These are phyloP conservation scores for Aureococcus anophagefferens DNA, from an alignment of 108 stramenopile species.

Conservation along the genomic window DNA sequence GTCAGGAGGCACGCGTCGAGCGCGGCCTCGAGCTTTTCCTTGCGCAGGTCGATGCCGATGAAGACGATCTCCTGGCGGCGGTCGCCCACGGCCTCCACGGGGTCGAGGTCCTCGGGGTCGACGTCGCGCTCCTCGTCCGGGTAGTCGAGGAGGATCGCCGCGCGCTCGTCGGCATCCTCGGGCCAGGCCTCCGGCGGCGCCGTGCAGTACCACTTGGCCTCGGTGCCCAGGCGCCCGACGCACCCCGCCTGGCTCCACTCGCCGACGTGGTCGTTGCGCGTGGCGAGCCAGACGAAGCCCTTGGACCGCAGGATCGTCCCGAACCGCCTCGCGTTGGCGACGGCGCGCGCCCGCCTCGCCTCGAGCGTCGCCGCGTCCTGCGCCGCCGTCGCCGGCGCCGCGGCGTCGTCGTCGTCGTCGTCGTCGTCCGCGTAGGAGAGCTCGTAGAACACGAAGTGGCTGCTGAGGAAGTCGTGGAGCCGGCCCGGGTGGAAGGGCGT, in stretches of 20 bases:
- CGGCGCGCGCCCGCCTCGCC: too few relatives aligned
- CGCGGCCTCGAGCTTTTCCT: conserved; percentile 24
- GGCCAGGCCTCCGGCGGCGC: conserved; percentile 13
- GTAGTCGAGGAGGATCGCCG: too few relatives aligned
- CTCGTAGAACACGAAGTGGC: background rate
- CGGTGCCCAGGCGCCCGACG: conserved; percentile 4
- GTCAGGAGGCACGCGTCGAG: conserved; percentile 49
- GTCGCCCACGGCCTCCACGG: conserved; percentile 36
- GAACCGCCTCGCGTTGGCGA: too few relatives aligned
- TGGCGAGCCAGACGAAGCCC: conserved; percentile 5
- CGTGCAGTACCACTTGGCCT: conserved; percentile 10
- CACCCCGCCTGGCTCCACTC: conserved; percentile 12
- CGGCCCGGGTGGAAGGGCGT: conserved; percentile 79
- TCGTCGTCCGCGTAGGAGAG: too few relatives aligned
- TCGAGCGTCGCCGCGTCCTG: too few relatives aligned
- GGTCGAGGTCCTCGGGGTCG: conserved; percentile 12
- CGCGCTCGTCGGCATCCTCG: conserved; percentile 3
- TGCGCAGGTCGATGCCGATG: conserved; percentile 40
- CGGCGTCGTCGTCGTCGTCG: too few relatives aligned
- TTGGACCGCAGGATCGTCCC: background rate
- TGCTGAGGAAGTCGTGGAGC: conserved; percentile 41
- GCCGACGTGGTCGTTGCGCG: conserved; percentile 7
- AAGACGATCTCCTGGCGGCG: conserved; percentile 58
- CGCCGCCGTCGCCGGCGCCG: too few relatives aligned
- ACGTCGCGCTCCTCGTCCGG: background rate